Evolutionary conservation across 2,329 filamentous ascomycete genomes (phyloP).

Genomic region (Colletotrichum lentis): DNA sequence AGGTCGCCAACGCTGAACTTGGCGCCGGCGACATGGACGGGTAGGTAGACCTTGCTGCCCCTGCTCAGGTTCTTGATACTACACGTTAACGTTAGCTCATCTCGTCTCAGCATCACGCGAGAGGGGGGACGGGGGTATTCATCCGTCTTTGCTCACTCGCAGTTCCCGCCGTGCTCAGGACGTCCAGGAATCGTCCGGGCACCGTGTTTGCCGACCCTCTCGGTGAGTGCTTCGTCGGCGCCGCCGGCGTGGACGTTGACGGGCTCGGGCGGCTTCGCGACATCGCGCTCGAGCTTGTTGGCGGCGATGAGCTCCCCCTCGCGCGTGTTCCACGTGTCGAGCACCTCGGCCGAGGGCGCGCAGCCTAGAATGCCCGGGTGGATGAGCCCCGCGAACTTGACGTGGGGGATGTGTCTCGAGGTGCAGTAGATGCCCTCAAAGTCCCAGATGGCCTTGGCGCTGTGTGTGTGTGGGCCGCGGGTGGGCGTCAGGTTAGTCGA

Average conservation of each 20-base stretch:
- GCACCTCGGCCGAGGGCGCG: constrained; percentile 79
- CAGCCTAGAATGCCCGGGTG: constrained; percentile 93
- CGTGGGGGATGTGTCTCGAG: constrained; percentile 84
- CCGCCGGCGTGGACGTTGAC: constrained; percentile 76
- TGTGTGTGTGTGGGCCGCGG: constrained; percentile 30
- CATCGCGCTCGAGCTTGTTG: constrained; percentile 71
- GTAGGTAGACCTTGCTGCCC: constrained; percentile 84
- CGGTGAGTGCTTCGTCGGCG: constrained; percentile 65
- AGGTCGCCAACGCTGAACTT: constrained; percentile 92
- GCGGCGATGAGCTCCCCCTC: constrained; percentile 81
- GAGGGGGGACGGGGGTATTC: background rate
- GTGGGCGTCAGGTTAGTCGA: background rate
- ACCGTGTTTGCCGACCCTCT: constrained; percentile 77
- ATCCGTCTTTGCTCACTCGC: constrained; percentile 60
- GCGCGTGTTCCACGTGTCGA: constrained; percentile 83
- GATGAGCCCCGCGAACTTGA: constrained; percentile 87
- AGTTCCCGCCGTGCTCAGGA: constrained; percentile 89
- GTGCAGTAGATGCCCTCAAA: constrained; percentile 74
- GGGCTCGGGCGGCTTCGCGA: constrained; percentile 79
- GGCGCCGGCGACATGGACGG: constrained; percentile 84
- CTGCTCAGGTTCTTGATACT: constrained; percentile 82
- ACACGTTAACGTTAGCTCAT: constrained; percentile 26
- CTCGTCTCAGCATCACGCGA: background rate
- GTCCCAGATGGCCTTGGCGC: constrained; percentile 67
- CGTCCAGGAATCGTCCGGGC: constrained; percentile 85